These are phyloP conservation scores for Leccinum pellstonianum DNA, from an alignment of 768 basidiomycete genomes.

Conservation along the genomic window DNA sequence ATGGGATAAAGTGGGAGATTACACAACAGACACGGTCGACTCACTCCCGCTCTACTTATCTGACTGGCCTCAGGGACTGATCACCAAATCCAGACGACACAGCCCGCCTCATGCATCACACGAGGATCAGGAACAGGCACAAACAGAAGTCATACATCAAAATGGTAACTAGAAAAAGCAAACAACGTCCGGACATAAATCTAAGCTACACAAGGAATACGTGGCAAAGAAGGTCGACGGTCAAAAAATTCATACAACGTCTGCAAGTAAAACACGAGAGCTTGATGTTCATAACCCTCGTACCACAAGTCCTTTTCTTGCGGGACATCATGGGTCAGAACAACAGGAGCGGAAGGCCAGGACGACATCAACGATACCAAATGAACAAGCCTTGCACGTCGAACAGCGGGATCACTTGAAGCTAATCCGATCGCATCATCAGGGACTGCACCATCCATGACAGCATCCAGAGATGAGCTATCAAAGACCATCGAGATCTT, in stretches of 20 bases:
- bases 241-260: not conserved
- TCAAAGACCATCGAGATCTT: no score
- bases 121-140: no score
- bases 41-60: no score
- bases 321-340: not conserved
- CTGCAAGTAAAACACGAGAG: not conserved
- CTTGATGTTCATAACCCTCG: not conserved
- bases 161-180: no score
- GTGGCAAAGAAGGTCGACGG: not conserved
- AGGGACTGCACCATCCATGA: not conserved
- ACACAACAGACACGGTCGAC: no score
- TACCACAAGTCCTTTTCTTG: not conserved
- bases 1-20: not conserved
- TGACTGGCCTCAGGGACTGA: no score
- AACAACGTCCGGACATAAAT: no score
- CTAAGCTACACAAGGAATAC: not conserved
- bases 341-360: not conserved
- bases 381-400: not conserved
- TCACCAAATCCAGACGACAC: no score
- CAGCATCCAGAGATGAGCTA: no score
- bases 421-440: not conserved
- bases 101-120: no score
- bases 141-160: no score
- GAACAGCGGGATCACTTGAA: not conserved
- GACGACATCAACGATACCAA: not conserved